Base-by-base conservation (phyloP, 2,329 filamentous ascomycete species). In the Elsinoe ampelina region DNA sequence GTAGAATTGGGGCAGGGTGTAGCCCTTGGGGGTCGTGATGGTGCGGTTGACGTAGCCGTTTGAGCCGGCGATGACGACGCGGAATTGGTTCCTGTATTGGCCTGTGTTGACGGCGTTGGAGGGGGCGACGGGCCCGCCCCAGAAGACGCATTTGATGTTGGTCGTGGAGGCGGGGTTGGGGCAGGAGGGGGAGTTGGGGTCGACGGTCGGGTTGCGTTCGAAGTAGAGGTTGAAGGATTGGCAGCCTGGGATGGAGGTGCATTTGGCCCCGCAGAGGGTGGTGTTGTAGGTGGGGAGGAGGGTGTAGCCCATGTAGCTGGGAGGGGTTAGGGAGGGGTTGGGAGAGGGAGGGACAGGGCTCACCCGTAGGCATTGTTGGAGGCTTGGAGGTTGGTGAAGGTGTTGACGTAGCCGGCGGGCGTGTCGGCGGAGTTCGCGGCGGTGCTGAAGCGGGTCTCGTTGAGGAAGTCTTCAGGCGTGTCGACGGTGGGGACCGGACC, bases 21-120 rank as follows among this genome's bases (percentile, higher is more conserved):
- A 65, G 55, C 64, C 63, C 30, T 56, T n/a, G 7, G 64, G 61
- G 1, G 61, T 61, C n/a, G 59, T 55, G 55, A 66, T 65, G 59
- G 57, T 59, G 54, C 64, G 60, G 64, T 63, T 65, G 26, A 64
- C 62, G 51, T 58, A 63, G 6, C 67, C 67, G 60, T 69, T 69
- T 54, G 63, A 65, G 11, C 60, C 67, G 48, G 63, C 67, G 57
- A 69, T 66, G 51, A 68, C 61, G 42, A 68, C 65, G 41, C 65
- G 56, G 59, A 68, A 69, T 19, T 64, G 57, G 22, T 61, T 59
- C 36, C 63, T 62, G 39, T 48, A 59, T 30, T 62, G 61, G 11
- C 59, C 61, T 34, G 34, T 54, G 51, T 62, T 62, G 57, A 57
- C 34, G n/a, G 59, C 59, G 32, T 61, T 60, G 36, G 26, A 36